These are phyloP conservation scores for Phialemonium atrogriseum DNA, from an alignment of 2,329 filamentous ascomycete genomes.

Conservation along the genomic window DNA sequence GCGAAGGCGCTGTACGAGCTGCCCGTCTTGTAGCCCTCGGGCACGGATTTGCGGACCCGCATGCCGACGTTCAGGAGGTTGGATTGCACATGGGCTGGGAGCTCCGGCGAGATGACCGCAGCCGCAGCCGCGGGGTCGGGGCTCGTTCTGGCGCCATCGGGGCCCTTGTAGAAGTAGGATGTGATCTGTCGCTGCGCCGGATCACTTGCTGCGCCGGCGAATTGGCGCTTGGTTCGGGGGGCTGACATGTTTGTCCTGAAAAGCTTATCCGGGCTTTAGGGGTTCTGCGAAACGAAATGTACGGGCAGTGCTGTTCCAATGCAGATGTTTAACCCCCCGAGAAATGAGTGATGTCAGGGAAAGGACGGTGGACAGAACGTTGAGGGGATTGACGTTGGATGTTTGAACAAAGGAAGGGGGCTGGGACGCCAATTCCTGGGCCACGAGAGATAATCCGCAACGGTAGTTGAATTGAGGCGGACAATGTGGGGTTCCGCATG, in stretches of 20 bases:
- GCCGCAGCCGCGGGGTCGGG: slow-evolving; percentile 23
- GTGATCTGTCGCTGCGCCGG: slow-evolving; percentile 55
- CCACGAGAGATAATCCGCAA: too few species aligned
- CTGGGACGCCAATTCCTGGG: too few species aligned
- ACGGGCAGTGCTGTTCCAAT: too few species aligned
- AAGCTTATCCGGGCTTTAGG: background rate
- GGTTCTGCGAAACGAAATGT: too few species aligned
- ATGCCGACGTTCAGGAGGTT: slow-evolving; percentile 89
- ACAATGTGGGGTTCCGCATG: too few species aligned
- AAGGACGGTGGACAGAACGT: too few species aligned
- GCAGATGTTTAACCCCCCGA: too few species aligned
- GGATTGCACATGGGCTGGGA: slow-evolving; percentile 63
- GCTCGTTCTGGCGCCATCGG: slow-evolving; percentile 13
- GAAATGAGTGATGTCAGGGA: too few species aligned
- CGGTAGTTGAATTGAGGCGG: too few species aligned
- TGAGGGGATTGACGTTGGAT: too few species aligned
- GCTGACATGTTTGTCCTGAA: slow-evolving; percentile 33
- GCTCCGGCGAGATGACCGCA: slow-evolving; percentile 29
- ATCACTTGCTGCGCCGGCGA: slow-evolving; percentile 51
- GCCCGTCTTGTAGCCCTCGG: slow-evolving; percentile 86
- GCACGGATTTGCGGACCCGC: slow-evolving; percentile 86
- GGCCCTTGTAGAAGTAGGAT: slow-evolving; percentile 43
- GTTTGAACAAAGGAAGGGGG: too few species aligned
- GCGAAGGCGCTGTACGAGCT: slow-evolving; percentile 39
- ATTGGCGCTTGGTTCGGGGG: slow-evolving; percentile 51